Base-by-base conservation (phyloP, 768 basidiomycete genomes). In the Russula sp. region DNA sequence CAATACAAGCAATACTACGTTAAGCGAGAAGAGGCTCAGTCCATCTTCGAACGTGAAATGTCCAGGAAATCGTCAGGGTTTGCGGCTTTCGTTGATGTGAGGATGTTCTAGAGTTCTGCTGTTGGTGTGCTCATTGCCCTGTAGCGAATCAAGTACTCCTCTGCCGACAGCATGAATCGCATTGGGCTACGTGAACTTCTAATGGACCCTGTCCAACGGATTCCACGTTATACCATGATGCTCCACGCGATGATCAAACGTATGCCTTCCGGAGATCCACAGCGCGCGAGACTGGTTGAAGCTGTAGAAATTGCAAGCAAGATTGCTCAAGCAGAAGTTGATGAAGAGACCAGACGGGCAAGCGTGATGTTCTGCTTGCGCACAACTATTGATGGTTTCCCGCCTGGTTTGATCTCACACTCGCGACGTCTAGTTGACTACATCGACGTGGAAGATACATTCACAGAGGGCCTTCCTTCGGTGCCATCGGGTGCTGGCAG, bases 191-290 rank as follows among this genome's bases (percentile, higher is more conserved):
- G 94, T 32, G 94, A 96, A 71, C 82, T 97, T 52, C 79, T 98
- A 22, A 96, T 96, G 86, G 95, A 98, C 67, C 95, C 95, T 16
- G 92, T 97, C 6, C 95, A 98, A 70, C 85, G 95, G 38, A 93
- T 98, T 69, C 94, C 95, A 5, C 81, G 96, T 66, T 98, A 98
- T 74, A 95, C 93, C 1, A 78, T 98, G 29, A 80, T 98, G 66
- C 92, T 96, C 73, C 87, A 91, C 61, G 90, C 82, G 6, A 98
- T 98, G 87, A 77, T 95, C 69, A 93, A 94, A 73, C 82, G 90
- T 69, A 90, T 98, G 88, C 80, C 83, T 14, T 82, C 81, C 0
- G 78, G 79, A 51, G 92, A 97, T 69, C 80, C 83, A 2, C 92
- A 94, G 66, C 82, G 91, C 34, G 78, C 79, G 9, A 90, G 87